Conservation (phyloP, 441 rosid genomes). For the California macrophylla region DNA sequence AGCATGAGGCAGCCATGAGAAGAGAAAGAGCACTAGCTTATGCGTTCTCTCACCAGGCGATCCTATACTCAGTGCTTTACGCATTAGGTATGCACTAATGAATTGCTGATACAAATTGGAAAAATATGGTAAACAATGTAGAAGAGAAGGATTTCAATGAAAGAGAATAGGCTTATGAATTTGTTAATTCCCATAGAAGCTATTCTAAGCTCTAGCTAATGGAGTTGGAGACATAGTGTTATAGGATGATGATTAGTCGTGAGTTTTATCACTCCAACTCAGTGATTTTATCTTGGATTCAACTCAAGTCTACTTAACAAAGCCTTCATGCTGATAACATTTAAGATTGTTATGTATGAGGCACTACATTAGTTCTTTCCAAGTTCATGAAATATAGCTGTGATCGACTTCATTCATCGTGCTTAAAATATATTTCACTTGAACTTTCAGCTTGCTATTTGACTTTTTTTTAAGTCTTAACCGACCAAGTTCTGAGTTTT, state of each 20-base stretch:
- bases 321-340: no score
- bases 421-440: background rate
- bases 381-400: background rate
- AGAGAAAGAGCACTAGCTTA: constrained; percentile 57
- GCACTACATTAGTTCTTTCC: background rate
- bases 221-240: background rate
- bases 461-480: background rate
- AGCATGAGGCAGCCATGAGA: constrained; percentile 54
- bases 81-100: background rate
- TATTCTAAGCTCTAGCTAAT: no score
- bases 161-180: background rate
- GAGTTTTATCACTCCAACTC: no score
- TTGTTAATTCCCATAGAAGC: background rate
- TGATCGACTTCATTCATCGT: background rate
- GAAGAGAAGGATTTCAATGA: background rate
- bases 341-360: background rate
- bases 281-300: no score
- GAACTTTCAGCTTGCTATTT: background rate
- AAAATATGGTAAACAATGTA: no score
- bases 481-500: background rate
- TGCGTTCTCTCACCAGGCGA: constrained; percentile 63
- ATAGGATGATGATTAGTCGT: background rate
- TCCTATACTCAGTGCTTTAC: constrained; percentile 3
- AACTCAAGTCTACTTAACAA: no score
- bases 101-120: background rate